phyloP scores from a whole-genome alignment of 2,329 filamentous ascomycete genomes.

The Neofusicoccum laricinum region DNA sequence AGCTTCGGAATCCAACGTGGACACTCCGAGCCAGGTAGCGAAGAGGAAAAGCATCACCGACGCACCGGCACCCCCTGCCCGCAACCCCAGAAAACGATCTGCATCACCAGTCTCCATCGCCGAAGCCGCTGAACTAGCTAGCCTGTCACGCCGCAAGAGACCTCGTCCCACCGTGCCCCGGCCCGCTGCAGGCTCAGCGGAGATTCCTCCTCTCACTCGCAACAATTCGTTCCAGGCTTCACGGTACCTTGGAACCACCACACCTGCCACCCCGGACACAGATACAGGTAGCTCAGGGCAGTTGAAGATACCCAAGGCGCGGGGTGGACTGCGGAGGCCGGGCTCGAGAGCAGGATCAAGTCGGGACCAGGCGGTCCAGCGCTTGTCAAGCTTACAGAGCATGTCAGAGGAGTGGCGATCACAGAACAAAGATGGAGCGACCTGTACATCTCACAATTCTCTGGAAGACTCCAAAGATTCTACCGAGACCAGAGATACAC shows the following conservation, averaged over 20 bases:
- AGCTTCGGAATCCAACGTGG: slow-evolving; percentile 42
- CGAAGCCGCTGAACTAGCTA: slow-evolving; percentile 51
- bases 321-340: slow-evolving; percentile 21
- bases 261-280: slow-evolving; percentile 38
- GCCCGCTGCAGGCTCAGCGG: slow-evolving; percentile 10
- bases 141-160: slow-evolving; percentile 51
- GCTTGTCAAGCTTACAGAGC: slow-evolving; percentile 3
- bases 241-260: slow-evolving; percentile 26
- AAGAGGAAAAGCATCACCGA: slow-evolving; percentile 16
- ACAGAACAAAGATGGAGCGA: background rate
- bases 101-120: slow-evolving; percentile 54
- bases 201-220: slow-evolving; percentile 5
- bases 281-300: slow-evolving; percentile 28
- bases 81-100: slow-evolving; percentile 45
- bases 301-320: slow-evolving; percentile 23
- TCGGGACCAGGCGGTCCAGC: background rate
- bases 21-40: slow-evolving; percentile 38
- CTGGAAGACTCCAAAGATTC: background rate
- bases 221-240: slow-evolving; percentile 12
- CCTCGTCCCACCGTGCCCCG: slow-evolving; percentile 26
- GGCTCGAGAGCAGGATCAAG: slow-evolving; percentile 14
- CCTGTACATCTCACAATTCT: background rate
- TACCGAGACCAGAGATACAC: background rate
- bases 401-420: slow-evolving; percentile 1
- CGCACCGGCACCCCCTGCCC: slow-evolving; percentile 25